Base-by-base conservation (phyloP, 208 protist genomes). In the Sergeia podlipaevii region DNA sequence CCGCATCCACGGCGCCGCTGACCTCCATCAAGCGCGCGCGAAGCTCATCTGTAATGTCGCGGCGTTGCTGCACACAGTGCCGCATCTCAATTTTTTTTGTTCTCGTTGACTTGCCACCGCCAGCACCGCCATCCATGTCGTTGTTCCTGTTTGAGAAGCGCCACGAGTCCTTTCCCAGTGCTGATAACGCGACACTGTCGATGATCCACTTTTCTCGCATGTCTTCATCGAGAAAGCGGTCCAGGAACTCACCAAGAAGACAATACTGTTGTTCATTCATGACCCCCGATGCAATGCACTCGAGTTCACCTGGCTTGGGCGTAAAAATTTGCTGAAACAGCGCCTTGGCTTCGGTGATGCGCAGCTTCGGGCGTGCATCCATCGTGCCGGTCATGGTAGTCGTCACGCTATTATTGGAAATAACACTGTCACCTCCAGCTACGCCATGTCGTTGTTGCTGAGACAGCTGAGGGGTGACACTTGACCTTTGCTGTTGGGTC, bases 141-240 rank as follows among this genome's bases (percentile, higher is more conserved):
- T 49, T 36, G 45, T 64, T 41, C 3, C 69, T 51, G 39, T 36
- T 65, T 17, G 51, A n/a, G 34, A 38, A 65, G 38, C 59, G 62
- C 60, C 66, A 71, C 33, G 46, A 59, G 7, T 68, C 60, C 15
- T 60, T 54, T 32, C 66, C 75, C 5, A 82, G 56, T 17, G 72
- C 60, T n/a, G 60, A 60, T 7, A 77, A 59, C 70, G 70, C 78
- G 17, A 67, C 60, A 11, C 51, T 65, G 55, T 78, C 75, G 1
- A 82, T 29, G 55, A 65, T 75, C 75, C 75, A 82, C 60, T 58
- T 61, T 17, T 52, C 66, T 0, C 54, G 47, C 53, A 66, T 56
- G 8, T 68, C 60, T 4, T 48, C 43, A 2, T 5, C 39, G n/a
- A 75, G 37, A 23, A 82, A 82, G 10, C 48, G 32, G 1, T 18